These are phyloP conservation scores for Hypoxylon sp. DNA, from an alignment of 2,329 filamentous ascomycete species.

Conservation along the genomic window DNA sequence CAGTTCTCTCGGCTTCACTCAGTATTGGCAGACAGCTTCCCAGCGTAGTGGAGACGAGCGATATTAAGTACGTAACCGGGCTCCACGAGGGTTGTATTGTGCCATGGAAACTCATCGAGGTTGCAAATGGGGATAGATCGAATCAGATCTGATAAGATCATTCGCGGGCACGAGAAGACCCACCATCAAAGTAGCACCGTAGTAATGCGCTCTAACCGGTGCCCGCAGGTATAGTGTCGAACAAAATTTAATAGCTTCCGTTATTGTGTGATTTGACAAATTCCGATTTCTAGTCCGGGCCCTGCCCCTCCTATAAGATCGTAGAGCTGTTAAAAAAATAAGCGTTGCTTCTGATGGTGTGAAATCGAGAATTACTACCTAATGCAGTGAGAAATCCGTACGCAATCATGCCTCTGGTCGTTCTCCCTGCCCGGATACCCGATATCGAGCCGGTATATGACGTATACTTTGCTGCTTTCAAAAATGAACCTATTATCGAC, in stretches of 20 bases:
- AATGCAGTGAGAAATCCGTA: background rate
- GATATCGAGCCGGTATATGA: constrained; percentile 48
- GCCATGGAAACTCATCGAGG: constrained; percentile 11
- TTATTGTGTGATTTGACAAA: constrained; percentile 16
- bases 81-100: constrained; percentile 17
- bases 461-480: constrained; percentile 50
- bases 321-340: background rate
- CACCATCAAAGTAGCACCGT: constrained; percentile 12
- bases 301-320: constrained; percentile 17
- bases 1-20: background rate
- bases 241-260: constrained; percentile 1
- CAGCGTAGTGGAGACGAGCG: background rate
- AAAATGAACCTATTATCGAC: constrained; percentile 40
- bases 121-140: constrained; percentile 9
- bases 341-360: background rate
- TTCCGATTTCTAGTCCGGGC: background rate
- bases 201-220: constrained; percentile 34
- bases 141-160: constrained; percentile 28
- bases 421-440: constrained; percentile 46
- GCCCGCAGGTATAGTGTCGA: constrained; percentile 22
- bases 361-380: background rate
- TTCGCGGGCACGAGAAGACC: constrained; percentile 19
- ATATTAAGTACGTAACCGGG: constrained; percentile 14
- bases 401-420: constrained; percentile 46
- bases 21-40: constrained; percentile 4